These are phyloP conservation scores for Globisporangium parvum DNA, from an alignment of 352 stramenopile genomes.

Conservation along the genomic window DNA sequence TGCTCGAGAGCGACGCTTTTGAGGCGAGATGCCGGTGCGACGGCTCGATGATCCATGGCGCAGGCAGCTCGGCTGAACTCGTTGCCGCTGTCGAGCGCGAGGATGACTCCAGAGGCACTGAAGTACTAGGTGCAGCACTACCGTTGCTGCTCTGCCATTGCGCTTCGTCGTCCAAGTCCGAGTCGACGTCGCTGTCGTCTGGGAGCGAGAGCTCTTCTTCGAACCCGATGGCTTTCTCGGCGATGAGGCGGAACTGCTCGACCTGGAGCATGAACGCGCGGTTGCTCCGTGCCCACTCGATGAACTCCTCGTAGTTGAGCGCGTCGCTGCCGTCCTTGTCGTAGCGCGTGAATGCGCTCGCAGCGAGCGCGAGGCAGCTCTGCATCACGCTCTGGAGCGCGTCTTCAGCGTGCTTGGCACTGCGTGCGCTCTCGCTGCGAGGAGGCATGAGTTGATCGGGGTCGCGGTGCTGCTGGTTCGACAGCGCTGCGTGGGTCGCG, in stretches of 20 bases:
- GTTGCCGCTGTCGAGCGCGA: not conserved
- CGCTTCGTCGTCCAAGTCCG: conserved; percentile 56
- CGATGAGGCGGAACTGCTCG: conserved; percentile 68
- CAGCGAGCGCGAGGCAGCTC: conserved; percentile 40
- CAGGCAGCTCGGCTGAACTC: conserved; percentile 15
- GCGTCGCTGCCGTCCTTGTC: conserved; percentile 35
- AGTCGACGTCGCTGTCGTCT: conserved; percentile 68
- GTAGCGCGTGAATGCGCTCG: conserved; percentile 48
- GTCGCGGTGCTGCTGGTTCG: not conserved
- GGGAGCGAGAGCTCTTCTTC: conserved; percentile 59
- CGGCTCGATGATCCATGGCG: conserved; percentile 51
- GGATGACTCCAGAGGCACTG: not conserved
- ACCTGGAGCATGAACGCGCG: conserved; percentile 83
- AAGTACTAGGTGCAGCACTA: too few species aligned
- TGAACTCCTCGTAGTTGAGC: conserved; percentile 74
- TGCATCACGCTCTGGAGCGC: conserved; percentile 27
- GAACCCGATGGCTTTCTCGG: conserved; percentile 57
- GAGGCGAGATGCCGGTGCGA: conserved; percentile 5
- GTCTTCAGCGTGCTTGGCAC: not conserved
- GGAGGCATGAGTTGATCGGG: not conserved
- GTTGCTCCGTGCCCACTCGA: conserved; percentile 78
- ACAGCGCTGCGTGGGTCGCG: not conserved
- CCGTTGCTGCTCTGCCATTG: conserved; percentile 6
- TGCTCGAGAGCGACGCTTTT: conserved; percentile 1
- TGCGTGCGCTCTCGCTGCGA: conserved; percentile 5